Conservation (phyloP, 768 basidiomycete genomes). For the Mrakia blollopis region DNA sequence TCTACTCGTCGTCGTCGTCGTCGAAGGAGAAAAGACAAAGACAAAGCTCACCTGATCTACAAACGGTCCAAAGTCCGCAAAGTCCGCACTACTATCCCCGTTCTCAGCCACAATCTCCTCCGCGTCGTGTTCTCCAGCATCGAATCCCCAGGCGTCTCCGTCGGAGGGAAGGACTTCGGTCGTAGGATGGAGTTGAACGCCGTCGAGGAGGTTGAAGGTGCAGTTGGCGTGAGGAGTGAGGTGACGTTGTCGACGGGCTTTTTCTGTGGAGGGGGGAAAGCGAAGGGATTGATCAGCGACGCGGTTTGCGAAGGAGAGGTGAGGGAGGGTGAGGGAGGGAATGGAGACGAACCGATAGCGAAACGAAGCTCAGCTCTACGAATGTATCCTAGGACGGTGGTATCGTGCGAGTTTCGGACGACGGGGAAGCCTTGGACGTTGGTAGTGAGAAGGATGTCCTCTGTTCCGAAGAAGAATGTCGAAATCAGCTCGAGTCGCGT, state of each 20-base stretch:
- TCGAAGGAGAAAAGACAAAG: not conserved
- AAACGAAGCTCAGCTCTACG: slow-evolving; percentile 76
- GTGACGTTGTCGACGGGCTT: slow-evolving; percentile 60
- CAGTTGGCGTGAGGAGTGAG: slow-evolving; percentile 64
- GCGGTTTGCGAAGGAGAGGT: not conserved
- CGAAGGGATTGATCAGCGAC: not conserved
- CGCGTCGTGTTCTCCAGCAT: slow-evolving; percentile 56
- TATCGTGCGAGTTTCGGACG: slow-evolving; percentile 56
- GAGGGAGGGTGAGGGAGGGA: slow-evolving; percentile 1
- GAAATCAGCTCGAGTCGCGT: not conserved
- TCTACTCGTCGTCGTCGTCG: no score
- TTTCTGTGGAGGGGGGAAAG: slow-evolving; percentile 52
- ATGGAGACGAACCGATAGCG: slow-evolving; percentile 63
- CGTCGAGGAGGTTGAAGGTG: slow-evolving; percentile 56
- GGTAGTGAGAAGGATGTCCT: slow-evolving; percentile 63
- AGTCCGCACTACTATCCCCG: slow-evolving; percentile 52
- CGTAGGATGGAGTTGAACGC: slow-evolving; percentile 28
- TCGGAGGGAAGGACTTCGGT: not conserved
- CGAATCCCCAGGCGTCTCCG: slow-evolving; percentile 34
- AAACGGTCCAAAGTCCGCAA: slow-evolving; percentile 65
- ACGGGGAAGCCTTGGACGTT: slow-evolving; percentile 89
- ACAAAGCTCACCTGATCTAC: slow-evolving; percentile 75
- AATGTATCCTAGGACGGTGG: slow-evolving; percentile 77
- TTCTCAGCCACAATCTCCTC: slow-evolving; percentile 52
- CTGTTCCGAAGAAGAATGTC: slow-evolving; percentile 46